These are phyloP conservation scores for Hypoxylon sp. DNA, from an alignment of 2,329 filamentous ascomycete species.

Conservation along the genomic window DNA sequence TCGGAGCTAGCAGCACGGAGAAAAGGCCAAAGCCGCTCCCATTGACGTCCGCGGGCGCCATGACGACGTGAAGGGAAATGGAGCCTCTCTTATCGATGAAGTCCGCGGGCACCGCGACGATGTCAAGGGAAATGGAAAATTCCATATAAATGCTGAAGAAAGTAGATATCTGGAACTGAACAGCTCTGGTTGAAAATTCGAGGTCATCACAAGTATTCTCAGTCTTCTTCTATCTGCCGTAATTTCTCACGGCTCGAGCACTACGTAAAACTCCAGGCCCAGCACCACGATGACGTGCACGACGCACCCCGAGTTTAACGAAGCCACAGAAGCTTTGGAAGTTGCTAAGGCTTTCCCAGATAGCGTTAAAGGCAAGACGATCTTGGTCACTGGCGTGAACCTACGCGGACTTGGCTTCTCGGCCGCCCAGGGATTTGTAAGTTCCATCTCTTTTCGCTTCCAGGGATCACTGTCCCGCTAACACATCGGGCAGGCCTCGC, in stretches of 20 bases:
- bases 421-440: slow-evolving; percentile 48
- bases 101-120: background rate
- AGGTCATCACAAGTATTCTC: background rate
- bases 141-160: background rate
- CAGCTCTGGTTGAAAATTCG: background rate
- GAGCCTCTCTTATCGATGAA: too few relatives aligned
- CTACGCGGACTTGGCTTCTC: slow-evolving; percentile 46
- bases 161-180: background rate
- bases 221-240: background rate
- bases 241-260: background rate
- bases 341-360: slow-evolving; percentile 49
- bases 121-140: too few relatives aligned
- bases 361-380: slow-evolving; percentile 48
- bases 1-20: background rate
- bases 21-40: background rate
- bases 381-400: slow-evolving; percentile 49
- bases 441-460: slow-evolving; percentile 8
- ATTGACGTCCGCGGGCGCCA: background rate
- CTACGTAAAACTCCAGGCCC: background rate
- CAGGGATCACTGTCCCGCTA: background rate
- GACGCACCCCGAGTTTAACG: slow-evolving; percentile 47
- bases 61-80: background rate
- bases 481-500: slow-evolving; percentile 37
- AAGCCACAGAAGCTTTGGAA: slow-evolving; percentile 49
- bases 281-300: slow-evolving; percentile 40